These are phyloP conservation scores for Thalassiosira livingstoniorum DNA, from an alignment of 352 stramenopile species.

Conservation along the genomic window DNA sequence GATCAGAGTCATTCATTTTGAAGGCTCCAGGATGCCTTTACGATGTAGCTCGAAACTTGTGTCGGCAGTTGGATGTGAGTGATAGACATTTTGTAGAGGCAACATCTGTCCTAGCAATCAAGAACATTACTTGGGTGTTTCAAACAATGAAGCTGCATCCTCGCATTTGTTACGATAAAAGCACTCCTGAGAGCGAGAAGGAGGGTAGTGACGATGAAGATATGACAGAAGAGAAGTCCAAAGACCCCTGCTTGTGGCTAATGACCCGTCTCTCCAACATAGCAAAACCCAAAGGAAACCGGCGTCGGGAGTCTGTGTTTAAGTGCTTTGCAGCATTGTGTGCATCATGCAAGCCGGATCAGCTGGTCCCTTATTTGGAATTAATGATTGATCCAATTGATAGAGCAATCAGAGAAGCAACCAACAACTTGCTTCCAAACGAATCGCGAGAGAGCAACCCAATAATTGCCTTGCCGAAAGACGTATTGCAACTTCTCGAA, in stretches of 20 bases:
- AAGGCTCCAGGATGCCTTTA: constrained; percentile 71
- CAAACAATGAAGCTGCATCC: constrained; percentile 74
- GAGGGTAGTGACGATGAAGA: constrained; percentile 40
- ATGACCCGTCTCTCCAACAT: constrained; percentile 83
- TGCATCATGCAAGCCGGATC: constrained; percentile 51
- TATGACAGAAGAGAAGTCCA: constrained; percentile 35
- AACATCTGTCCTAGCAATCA: constrained; percentile 71
- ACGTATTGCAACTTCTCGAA: constrained; percentile 85
- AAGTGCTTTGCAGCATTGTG: constrained; percentile 86
- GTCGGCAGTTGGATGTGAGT: constrained; percentile 76
- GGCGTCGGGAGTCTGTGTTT: constrained; percentile 81
- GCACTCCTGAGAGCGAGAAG: neutral
- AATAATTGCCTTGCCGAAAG: constrained; percentile 65
- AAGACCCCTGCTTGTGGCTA: constrained; percentile 77
- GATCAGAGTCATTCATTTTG: constrained; percentile 61
- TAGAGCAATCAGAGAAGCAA: constrained; percentile 76
- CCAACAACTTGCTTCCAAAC: constrained; percentile 59
- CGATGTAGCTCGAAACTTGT: constrained; percentile 78
- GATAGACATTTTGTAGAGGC: constrained; percentile 77
- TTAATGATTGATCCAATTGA: constrained; percentile 85
- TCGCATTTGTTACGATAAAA: constrained; percentile 68
- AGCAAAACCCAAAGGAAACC: constrained; percentile 77
- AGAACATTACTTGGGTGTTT: constrained; percentile 75
- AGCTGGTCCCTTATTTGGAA: constrained; percentile 76
- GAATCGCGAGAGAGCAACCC: constrained; percentile 42